Percentiles rank a stretch among this genome's conserved stretches.
These are phyloP conservation scores for Mycena albidolilacea DNA, from an alignment of 768 basidiomycete species.

Conservation along the genomic window DNA sequence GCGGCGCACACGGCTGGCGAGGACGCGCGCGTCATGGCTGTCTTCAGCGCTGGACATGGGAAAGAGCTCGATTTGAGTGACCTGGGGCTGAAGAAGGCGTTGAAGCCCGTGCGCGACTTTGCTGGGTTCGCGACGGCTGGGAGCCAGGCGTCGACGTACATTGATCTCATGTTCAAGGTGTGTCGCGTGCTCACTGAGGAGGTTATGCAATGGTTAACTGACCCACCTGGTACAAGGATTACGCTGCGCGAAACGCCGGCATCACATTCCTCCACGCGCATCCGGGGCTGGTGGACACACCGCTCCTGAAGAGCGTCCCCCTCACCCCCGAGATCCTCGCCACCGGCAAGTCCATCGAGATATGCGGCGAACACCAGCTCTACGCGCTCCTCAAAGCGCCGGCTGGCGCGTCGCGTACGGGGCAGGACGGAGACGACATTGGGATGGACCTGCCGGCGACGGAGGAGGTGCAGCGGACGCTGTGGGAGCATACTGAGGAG, in stretches of 20 bases:
- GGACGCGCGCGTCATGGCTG: constrained; percentile 46
- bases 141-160: constrained; percentile 21
- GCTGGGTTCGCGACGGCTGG: constrained; percentile 11
- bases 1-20: constrained; percentile 52
- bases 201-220: constrained; percentile 19
- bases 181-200: constrained; percentile 22
- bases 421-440: too few species aligned
- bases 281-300: constrained; percentile 22
- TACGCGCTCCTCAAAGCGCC: constrained; percentile 3
- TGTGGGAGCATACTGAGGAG: too few species aligned
- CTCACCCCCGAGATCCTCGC: constrained; percentile 7
- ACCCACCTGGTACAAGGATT: constrained; percentile 20
- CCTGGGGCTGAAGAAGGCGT: too few species aligned
- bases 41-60: too few species aligned
- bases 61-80: too few species aligned
- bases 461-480: too few species aligned
- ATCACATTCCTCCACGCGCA: constrained; percentile 23
- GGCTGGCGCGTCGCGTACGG: not conserved
- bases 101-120: constrained; percentile 17
- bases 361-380: not conserved
- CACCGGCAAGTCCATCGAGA: too few species aligned
- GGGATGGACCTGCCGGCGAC: too few species aligned
- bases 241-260: constrained; percentile 15
- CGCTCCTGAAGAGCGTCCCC: constrained; percentile 16
- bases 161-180: constrained; percentile 28